Base-by-base conservation (phyloP, 345 rosid species). In the Excoecaria cochinchinensis region DNA sequence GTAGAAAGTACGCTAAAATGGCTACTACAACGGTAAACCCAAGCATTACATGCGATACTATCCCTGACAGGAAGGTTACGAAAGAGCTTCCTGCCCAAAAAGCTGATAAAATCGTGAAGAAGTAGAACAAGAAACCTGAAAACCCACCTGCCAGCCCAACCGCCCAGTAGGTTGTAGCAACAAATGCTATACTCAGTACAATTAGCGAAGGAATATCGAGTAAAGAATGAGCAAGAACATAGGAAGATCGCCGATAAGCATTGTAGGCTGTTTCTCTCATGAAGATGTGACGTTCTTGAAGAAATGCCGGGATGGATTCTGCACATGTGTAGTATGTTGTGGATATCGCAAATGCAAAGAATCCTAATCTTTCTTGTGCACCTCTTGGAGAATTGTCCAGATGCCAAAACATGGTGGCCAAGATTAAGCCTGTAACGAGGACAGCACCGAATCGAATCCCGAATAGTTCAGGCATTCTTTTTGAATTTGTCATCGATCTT, bases 1-100 rank as follows among this genome's bases (percentile, higher is more conserved):
- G 91, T 9, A 95, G 86, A 85, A 91, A 93, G 69, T 93, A 95
- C 6, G 99, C 94, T 38, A 92, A 74, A 59, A 92, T 84, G 69
- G 97, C 95, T 0, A 95, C 92, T 0, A 92, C 97, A 5, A 95
- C 82, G 0, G 97, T 95, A 90, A 92, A 92, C 0, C 93, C 99
- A 1, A 95, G 78, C 95, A 91, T 90, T 3, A 91, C 97, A 58
- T 91, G 94, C 0, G 98, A 85, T n/a, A 95, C 94, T 1, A 95
- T 74, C 3, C 97, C 98, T 5, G 98, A 91, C 16, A 95, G 84
- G 84, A 95, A 95, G 5, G 99, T 91, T 0, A 95, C 97, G 76
- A 95, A 93, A 10, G 99, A 95, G 77, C 89, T 93, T 50, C 99
- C 99, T 0, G 97, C 95, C 99, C 98, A 95, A 63, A 95, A 95